Evolutionary conservation across 371 early-diverging fungal genomes (phyloP).

Genomic region (Fennellomyces sp.): DNA sequence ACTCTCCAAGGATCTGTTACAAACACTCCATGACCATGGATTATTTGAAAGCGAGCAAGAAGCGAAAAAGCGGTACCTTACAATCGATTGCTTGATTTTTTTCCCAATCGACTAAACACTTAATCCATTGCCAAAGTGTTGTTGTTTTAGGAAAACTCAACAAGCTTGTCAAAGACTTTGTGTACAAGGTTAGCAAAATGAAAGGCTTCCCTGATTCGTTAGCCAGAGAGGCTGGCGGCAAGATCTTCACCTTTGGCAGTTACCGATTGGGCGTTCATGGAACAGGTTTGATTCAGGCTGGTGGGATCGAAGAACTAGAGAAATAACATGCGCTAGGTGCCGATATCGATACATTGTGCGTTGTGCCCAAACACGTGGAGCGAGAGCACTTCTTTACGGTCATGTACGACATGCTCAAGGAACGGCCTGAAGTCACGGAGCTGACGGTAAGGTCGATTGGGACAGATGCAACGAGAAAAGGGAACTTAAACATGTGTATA

Average conservation of each 20-base stretch:
- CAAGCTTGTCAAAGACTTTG: constrained; percentile 89
- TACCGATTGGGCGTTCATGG: constrained; percentile 99
- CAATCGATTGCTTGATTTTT: too few relatives aligned
- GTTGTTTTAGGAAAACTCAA: constrained; percentile 88
- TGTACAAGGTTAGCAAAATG: constrained; percentile 68
- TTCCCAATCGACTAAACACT: background rate
- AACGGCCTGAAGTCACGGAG: constrained; percentile 86
- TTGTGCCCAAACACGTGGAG: constrained; percentile 93
- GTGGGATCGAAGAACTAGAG: too few relatives aligned
- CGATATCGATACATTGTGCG: constrained; percentile 99
- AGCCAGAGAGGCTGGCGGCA: constrained; percentile 92
- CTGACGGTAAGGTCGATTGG: constrained; percentile 63
- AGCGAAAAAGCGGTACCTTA: constrained; percentile 46
- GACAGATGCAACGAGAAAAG: too few relatives aligned
- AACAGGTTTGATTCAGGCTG: constrained; percentile 55
- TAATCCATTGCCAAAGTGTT: constrained; percentile 56
- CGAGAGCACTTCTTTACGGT: constrained; percentile 95
- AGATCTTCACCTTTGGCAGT: constrained; percentile 99
- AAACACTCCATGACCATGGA: constrained; percentile 67
- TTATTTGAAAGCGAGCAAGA: constrained; percentile 85
- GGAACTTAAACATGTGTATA: too few relatives aligned
- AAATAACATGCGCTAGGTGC: too few relatives aligned
- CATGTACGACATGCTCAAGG: constrained; percentile 89
- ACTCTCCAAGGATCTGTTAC: constrained; percentile 66
- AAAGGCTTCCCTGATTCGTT: constrained; percentile 78